Evolutionary conservation across 179 eudicot species (phyloP).

Genomic region (Spinacia oleracea): DNA sequence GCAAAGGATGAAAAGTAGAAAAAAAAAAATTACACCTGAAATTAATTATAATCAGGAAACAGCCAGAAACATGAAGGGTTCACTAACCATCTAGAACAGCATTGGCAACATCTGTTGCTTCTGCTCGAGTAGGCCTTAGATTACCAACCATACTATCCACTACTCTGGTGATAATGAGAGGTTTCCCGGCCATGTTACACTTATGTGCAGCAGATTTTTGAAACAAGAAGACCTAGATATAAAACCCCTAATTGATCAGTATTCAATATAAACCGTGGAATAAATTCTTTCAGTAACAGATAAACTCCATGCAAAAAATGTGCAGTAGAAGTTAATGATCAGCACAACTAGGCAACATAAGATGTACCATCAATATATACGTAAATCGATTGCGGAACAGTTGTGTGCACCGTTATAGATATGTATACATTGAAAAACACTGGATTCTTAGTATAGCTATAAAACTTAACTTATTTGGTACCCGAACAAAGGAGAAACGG

Average conservation of each 20-base stretch:
- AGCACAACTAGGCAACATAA: background rate
- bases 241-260: constrained; percentile 9
- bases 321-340: background rate
- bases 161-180: constrained; percentile 38
- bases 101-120: constrained; percentile 46
- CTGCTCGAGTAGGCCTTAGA: constrained; percentile 42
- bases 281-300: background rate
- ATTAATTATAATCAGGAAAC: background rate
- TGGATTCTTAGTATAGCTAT: background rate
- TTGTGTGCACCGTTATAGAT: background rate
- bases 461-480: background rate
- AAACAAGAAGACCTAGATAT: constrained; percentile 41
- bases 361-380: background rate
- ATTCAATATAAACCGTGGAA: background rate
- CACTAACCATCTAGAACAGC: constrained; percentile 39
- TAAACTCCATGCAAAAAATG: background rate
- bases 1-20: background rate
- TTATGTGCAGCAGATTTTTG: constrained; percentile 39
- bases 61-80: constrained; percentile 7
- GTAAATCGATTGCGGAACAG: background rate
- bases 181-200: constrained; percentile 42
- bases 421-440: background rate
- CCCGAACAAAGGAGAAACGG: background rate
- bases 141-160: constrained; percentile 43
- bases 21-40: background rate